Conservation (phyloP, 352 stramenopile genomes). For the Globisporangium barbulae region DNA sequence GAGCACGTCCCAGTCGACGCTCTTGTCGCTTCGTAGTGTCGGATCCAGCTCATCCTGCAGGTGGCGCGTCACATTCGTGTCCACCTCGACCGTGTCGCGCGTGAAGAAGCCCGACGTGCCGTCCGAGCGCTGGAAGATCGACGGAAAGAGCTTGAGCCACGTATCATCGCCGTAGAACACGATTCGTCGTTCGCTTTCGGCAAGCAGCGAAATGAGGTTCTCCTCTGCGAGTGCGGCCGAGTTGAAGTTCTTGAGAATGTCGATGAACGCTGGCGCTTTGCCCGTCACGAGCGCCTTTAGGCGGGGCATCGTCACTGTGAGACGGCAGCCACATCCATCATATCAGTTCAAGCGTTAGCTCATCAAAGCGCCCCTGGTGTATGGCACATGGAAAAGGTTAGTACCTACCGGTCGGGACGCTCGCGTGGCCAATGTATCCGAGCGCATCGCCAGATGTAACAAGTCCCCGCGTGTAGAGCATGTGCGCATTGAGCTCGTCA, state of each 20-base stretch:
- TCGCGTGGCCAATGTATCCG: slow-evolving; percentile 76
- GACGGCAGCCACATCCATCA: not conserved
- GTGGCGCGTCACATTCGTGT: slow-evolving; percentile 85
- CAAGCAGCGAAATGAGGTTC: slow-evolving; percentile 67
- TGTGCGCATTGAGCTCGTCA: slow-evolving; percentile 57
- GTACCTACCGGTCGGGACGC: slow-evolving; percentile 52
- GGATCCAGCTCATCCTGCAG: slow-evolving; percentile 82
- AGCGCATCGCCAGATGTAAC: slow-evolving; percentile 47
- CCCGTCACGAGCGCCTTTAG: slow-evolving; percentile 86
- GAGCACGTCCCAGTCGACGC: slow-evolving; percentile 79
- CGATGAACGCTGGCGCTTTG: slow-evolving; percentile 85
- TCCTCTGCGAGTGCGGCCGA: slow-evolving; percentile 72
- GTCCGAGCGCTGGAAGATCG: slow-evolving; percentile 64
- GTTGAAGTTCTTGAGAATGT: slow-evolving; percentile 91
- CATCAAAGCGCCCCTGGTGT: not conserved
- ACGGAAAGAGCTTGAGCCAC: slow-evolving; percentile 86
- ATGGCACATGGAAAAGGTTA: not conserved
- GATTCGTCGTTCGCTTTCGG: slow-evolving; percentile 40
- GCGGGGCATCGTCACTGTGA: slow-evolving; percentile 84
- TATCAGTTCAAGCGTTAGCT: not conserved
- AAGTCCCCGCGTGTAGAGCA: slow-evolving; percentile 60
- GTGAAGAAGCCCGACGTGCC: slow-evolving; percentile 88
- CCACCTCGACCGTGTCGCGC: slow-evolving; percentile 82
- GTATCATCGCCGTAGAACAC: slow-evolving; percentile 91
- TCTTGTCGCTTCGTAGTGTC: slow-evolving; percentile 52